Percentiles rank a stretch among this genome's conserved stretches.
phyloP scores from a whole-genome alignment of 164 flowering plant genomes.

The Chloranthus sessilifolius region DNA sequence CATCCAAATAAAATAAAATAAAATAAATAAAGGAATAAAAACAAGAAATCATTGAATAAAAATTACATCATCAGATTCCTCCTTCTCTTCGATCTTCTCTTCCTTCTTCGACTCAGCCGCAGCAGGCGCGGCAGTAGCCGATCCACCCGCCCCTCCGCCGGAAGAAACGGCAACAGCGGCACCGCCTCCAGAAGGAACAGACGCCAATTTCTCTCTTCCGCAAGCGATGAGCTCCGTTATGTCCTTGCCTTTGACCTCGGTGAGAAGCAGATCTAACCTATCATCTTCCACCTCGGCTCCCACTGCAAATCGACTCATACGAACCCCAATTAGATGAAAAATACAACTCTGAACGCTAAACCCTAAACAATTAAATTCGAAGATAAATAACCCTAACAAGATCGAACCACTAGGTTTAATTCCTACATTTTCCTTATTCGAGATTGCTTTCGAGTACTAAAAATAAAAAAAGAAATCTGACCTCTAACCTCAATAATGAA shows the following conservation, averaged over 20 bases:
- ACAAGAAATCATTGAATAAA: neutral
- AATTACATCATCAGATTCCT: constrained; percentile 39
- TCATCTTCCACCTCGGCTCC: constrained; percentile 40
- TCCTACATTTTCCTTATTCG: too few species aligned
- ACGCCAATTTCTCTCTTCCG: constrained; percentile 39
- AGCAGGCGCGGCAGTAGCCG: constrained; percentile 25
- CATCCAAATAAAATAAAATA: neutral
- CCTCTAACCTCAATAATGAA: too few species aligned
- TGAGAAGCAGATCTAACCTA: constrained; percentile 22
- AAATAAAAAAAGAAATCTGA: too few species aligned
- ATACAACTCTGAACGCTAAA: too few species aligned
- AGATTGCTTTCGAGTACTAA: too few species aligned
- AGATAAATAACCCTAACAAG: too few species aligned
- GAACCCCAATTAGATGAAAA: too few species aligned
- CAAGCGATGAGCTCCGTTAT: constrained; percentile 37
- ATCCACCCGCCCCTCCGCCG: constrained; percentile 23
- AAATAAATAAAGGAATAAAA: neutral
- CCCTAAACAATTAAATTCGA: too few species aligned
- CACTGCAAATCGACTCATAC: constrained; percentile 25
- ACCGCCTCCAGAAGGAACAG: constrained; percentile 37
- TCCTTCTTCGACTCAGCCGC: constrained; percentile 41
- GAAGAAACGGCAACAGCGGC: constrained; percentile 24
- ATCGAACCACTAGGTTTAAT: too few species aligned
- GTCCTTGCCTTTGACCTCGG: constrained; percentile 36
- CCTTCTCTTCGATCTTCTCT: constrained; percentile 40